Conservation (phyloP, 2,329 filamentous ascomycete species). For the Tolypocladium amazonense region DNA sequence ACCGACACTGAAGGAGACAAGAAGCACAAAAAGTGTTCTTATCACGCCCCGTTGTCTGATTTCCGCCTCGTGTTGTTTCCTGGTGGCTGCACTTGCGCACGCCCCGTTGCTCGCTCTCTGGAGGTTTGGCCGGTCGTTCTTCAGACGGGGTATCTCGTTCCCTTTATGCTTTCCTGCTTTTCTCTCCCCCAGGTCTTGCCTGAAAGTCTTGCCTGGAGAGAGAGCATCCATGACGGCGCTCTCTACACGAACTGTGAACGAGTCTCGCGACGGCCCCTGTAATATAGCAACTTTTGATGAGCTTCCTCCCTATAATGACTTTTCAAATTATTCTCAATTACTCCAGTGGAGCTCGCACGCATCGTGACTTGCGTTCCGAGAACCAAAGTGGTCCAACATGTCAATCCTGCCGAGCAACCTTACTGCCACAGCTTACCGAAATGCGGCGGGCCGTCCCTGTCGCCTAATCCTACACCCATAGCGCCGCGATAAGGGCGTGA, state of each 20-base stretch:
- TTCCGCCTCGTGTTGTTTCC: not conserved
- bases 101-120: not conserved
- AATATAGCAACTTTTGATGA: not conserved
- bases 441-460: too few relatives aligned
- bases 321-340: not conserved
- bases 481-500: too few relatives aligned
- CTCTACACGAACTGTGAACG: not conserved
- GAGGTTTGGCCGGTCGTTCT: not conserved
- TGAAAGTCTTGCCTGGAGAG: not conserved
- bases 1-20: conserved; percentile 28
- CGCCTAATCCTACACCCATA: too few relatives aligned
- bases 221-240: not conserved
- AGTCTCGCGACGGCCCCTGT: not conserved
- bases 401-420: not conserved
- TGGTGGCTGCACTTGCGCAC: not conserved
- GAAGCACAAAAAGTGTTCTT: not conserved
- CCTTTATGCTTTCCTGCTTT: too few relatives aligned
- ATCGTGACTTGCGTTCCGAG: not conserved
- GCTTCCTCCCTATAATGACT: not conserved
- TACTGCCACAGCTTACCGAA: not conserved
- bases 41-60: not conserved
- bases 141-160: not conserved
- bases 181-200: too few relatives aligned
- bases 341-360: not conserved
- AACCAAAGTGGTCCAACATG: not conserved